Evolutionary conservation across 768 basidiomycete species (phyloP).

Genomic region (Pleurotus tuber-regium): DNA sequence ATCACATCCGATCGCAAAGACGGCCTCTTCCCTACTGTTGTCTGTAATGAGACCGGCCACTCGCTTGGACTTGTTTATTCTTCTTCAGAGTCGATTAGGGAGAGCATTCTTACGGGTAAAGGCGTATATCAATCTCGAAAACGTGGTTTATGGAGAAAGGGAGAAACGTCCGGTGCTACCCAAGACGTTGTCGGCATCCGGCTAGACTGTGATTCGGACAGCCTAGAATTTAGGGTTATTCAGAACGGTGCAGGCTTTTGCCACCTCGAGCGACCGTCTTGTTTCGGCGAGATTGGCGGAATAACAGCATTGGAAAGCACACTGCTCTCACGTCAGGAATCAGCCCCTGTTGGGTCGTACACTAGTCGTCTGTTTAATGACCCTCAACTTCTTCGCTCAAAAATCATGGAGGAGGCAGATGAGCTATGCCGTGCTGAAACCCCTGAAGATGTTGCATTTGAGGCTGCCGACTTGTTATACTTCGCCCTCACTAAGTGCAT

Average conservation of each 20-base stretch:
- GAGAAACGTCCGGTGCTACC: constrained; percentile 92
- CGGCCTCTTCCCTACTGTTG: constrained; percentile 90
- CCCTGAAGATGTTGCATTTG: constrained; percentile 84
- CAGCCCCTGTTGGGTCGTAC: constrained; percentile 90
- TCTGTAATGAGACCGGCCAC: constrained; percentile 76
- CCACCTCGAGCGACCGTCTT: constrained; percentile 82
- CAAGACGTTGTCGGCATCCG: constrained; percentile 84
- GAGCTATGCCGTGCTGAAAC: constrained; percentile 86
- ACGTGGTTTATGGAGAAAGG: constrained; percentile 95
- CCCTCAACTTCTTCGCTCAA: constrained; percentile 76
- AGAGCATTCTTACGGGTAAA: constrained; percentile 83
- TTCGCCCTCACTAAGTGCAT: constrained; percentile 87
- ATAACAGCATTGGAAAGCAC: constrained; percentile 79
- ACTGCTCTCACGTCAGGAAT: constrained; percentile 63
- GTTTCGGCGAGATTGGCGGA: constrained; percentile 84
- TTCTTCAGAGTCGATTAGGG: constrained; percentile 78
- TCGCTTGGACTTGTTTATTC: constrained; percentile 95
- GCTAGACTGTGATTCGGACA: constrained; percentile 90
- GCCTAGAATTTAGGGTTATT: constrained; percentile 85
- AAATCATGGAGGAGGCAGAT: constrained; percentile 98
- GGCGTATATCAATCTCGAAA: constrained; percentile 97
- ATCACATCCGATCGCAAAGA: constrained; percentile 85
- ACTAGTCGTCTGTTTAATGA: constrained; percentile 86
- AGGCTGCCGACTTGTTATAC: constrained; percentile 94
- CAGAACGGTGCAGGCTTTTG: constrained; percentile 94